Base-by-base conservation (phyloP, 208 protist species). In the Crithidia sp. region DNA sequence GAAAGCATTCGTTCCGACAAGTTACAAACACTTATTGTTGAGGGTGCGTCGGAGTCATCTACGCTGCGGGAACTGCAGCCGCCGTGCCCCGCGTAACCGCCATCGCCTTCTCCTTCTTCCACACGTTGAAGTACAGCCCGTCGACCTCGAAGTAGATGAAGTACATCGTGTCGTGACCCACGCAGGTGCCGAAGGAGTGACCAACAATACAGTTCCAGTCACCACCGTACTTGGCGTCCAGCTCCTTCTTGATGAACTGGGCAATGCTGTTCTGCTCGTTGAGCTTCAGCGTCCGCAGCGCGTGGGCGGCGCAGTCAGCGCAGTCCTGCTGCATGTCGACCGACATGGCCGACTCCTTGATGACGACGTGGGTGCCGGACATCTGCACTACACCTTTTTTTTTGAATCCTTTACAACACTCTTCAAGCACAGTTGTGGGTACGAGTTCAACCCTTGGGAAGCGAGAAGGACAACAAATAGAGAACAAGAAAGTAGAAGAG, bases 201-300 rank as follows among this genome's bases (percentile, higher is more conserved):
- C 99, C 99, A 9, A 99, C 99, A 73, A 99, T 98, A 89, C 98
- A 99, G 83, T 99, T 99, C 98, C 99, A 99, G 44, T 98, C 98
- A 7, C 96, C 93, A 76, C 98, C 95, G 86, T 99, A 99, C 84
- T 99, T 99, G 66, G 94, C 96, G 83, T 99, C 98, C 19, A 99
- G 92, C 70, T 99, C 98, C 77, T 98, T 98, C 88, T 99, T 99
- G 61, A 99, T 99, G 82, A 99, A 99, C 52, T 98, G 96, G 0
- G 99, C 99, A 66, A 99, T 98, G 77, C 99, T 98, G 59, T 98
- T 99, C 78, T 99, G 99, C 55, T 95, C 90, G 5, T 55, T 43
- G 43, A 96, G 74, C 13, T 84, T 67, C 36, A 95, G 67, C 16
- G 66, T 79, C 49, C 58, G 10, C 17, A 96, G 69, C 10, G 92